Evolutionary conservation across 106 monocot genomes (phyloP).

Genomic region (Cymbidium sinense): DNA sequence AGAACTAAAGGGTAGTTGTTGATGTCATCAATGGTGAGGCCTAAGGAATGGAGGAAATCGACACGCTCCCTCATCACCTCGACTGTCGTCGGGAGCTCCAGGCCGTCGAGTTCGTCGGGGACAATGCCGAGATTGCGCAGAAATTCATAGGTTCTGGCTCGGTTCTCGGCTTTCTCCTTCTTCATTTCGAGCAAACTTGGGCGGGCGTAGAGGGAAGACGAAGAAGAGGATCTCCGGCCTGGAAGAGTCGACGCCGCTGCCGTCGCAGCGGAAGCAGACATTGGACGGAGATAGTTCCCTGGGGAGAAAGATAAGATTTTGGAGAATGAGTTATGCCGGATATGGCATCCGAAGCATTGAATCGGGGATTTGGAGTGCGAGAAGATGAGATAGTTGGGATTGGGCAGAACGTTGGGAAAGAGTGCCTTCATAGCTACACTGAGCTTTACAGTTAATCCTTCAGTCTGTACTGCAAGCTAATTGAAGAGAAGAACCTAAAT

Average conservation of each 20-base stretch:
- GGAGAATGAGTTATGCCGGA: conserved; percentile 8
- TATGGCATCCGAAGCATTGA: conserved; percentile 3
- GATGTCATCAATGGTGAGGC: conserved; percentile 73
- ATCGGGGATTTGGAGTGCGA: conserved; percentile 10
- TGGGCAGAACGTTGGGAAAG: background rate
- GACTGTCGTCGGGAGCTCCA: conserved; percentile 82
- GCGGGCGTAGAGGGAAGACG: conserved; percentile 60
- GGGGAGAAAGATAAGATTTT: conserved; percentile 9
- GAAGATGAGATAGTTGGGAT: background rate
- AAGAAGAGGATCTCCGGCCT: conserved; percentile 9
- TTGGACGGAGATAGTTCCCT: background rate
- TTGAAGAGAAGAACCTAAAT: background rate
- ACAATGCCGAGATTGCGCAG: conserved; percentile 55
- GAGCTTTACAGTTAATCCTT: background rate
- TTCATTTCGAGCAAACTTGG: conserved; percentile 64
- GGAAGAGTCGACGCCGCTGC: background rate
- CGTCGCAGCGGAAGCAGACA: background rate
- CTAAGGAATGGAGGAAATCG: conserved; percentile 82
- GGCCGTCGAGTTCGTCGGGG: conserved; percentile 86
- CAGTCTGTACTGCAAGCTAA: background rate
- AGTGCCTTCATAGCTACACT: background rate
- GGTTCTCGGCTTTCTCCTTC: conserved; percentile 42
- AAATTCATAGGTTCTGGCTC: conserved; percentile 68
- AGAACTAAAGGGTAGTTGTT: conserved; percentile 83
- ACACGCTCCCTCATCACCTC: conserved; percentile 90